Conservation (phyloP, 805 yeast species). For the Starmerella bacillaris region DNA sequence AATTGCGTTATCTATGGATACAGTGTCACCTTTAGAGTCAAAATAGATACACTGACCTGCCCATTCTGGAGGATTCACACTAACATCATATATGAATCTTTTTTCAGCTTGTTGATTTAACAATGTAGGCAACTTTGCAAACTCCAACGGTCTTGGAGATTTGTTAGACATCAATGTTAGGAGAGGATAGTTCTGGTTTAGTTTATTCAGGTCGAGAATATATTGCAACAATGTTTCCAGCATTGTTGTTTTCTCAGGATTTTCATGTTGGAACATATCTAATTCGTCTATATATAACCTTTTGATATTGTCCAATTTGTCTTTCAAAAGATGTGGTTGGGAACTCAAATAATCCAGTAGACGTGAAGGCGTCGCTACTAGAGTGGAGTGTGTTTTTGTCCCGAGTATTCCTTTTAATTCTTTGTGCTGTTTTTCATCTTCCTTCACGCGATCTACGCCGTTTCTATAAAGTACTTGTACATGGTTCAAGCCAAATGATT, state of each 20-base stretch:
- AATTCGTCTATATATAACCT: constrained; percentile 19
- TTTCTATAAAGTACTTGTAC: constrained; percentile 18
- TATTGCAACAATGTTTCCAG: constrained; percentile 16
- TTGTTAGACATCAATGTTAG: constrained; percentile 7
- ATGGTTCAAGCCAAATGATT: too few relatives aligned
- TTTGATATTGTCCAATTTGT: constrained; percentile 3
- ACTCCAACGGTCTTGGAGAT: constrained; percentile 1
- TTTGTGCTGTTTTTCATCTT: constrained; percentile 17
- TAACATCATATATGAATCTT: constrained; percentile 9
- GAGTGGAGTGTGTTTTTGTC: constrained; percentile 25
- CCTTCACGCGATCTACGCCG: constrained; percentile 8
- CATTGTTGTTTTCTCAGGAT: constrained; percentile 10
- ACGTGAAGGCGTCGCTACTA: constrained; percentile 40
- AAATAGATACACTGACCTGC: constrained; percentile 1
- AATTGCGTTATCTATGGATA: too few relatives aligned
- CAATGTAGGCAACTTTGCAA: constrained; percentile 6
- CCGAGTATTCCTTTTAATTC: constrained; percentile 8
- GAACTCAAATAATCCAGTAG: constrained; percentile 29
- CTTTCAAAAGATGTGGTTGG: constrained; percentile 14
- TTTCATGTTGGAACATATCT: constrained; percentile 13
- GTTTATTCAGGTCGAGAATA: constrained; percentile 2
- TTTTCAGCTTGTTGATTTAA: not conserved
- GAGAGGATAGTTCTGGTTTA: constrained; percentile 1
- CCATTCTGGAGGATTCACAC: constrained; percentile 2
- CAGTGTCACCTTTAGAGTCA: constrained; percentile 1